These are phyloP conservation scores for Sphagnum magellanicum DNA, from an alignment of 228 moss, liverwort and hornwort genomes.

Conservation along the genomic window DNA sequence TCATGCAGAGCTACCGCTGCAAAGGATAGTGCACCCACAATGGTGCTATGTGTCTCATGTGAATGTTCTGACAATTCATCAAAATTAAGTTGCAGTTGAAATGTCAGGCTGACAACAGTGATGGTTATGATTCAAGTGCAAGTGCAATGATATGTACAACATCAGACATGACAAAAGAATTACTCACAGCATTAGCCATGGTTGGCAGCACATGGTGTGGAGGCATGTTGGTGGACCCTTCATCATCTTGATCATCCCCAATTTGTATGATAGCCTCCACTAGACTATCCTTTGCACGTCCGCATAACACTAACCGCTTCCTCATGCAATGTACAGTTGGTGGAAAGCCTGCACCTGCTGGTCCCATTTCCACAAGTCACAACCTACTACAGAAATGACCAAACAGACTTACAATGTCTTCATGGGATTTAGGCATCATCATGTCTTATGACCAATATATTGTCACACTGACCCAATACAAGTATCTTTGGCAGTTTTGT, in stretches of 20 bases:
- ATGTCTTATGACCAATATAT: too few species aligned
- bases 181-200: slow-evolving; percentile 55
- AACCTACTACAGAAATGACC: too few species aligned
- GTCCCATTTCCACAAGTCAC: slow-evolving; percentile 3
- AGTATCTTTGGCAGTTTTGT: too few species aligned
- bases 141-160: slow-evolving; percentile 35
- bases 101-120: neutral
- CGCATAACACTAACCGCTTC: slow-evolving; percentile 79
- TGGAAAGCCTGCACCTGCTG: slow-evolving; percentile 52
- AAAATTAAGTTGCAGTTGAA: too few species aligned
- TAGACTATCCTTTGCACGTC: slow-evolving; percentile 86
- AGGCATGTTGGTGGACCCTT: slow-evolving; percentile 39
- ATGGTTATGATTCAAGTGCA: slow-evolving; percentile 8
- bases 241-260: slow-evolving; percentile 94
- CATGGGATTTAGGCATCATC: too few species aligned
- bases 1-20: too few species aligned
- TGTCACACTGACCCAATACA: too few species aligned
- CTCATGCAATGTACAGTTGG: slow-evolving; percentile 50
- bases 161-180: slow-evolving; percentile 10
- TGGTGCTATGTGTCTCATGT: too few species aligned
- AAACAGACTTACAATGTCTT: too few species aligned
- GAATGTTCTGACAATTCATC: too few species aligned
- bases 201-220: slow-evolving; percentile 88
- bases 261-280: slow-evolving; percentile 92
- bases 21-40: too few species aligned